These are phyloP conservation scores for Curvularia eragrostidis DNA, from an alignment of 2,329 filamentous ascomycete genomes.

Conservation along the genomic window DNA sequence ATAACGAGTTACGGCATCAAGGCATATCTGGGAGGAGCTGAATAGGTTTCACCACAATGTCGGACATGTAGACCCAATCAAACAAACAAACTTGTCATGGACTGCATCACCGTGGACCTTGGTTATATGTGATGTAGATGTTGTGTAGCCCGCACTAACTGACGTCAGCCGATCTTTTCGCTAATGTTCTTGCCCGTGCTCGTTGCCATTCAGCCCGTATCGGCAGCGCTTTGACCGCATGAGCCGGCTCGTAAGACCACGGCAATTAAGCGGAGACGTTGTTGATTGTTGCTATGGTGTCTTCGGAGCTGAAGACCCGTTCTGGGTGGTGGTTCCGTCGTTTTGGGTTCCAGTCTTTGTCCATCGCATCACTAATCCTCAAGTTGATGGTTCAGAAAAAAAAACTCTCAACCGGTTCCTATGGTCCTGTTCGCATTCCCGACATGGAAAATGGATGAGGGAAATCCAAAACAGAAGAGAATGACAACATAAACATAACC, in stretches of 20 bases:
- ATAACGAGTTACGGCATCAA: constrained; percentile 37
- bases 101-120: constrained; percentile 14
- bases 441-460: not conserved
- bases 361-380: not conserved
- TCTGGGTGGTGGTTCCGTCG: not conserved
- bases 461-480: not conserved
- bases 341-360: not conserved
- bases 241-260: not conserved
- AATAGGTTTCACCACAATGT: constrained; percentile 33
- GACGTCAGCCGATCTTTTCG: constrained; percentile 2
- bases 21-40: constrained; percentile 33
- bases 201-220: not conserved
- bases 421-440: not conserved
- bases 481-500: not conserved
- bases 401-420: not conserved
- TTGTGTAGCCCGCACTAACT: not conserved
- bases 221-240: constrained; percentile 1
- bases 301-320: not conserved
- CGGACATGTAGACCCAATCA: constrained; percentile 33
- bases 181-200: constrained; percentile 4
- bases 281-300: constrained; percentile 4
- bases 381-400: not conserved
- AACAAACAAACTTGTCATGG: constrained; percentile 30
- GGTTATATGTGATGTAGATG: not conserved
- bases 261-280: not conserved